phyloP scores from a whole-genome alignment of 129 eudicot species.

The Flaveria linearis region DNA sequence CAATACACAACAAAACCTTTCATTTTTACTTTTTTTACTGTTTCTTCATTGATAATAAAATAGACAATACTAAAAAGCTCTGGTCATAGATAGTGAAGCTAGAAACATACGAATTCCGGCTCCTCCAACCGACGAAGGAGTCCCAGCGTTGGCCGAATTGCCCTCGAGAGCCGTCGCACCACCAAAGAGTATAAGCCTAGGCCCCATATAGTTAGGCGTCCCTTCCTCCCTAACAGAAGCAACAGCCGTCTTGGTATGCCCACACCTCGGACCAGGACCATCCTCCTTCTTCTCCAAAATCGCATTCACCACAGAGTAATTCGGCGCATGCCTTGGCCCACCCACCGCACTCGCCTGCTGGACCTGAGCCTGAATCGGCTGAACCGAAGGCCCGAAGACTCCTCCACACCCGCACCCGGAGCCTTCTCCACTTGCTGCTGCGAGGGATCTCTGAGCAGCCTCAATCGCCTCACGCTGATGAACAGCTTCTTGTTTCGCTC shows the following conservation, averaged over 20 bases:
- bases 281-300: conserved; percentile 89
- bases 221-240: conserved; percentile 99
- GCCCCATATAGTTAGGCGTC: conserved; percentile 77
- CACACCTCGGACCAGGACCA: conserved; percentile 97
- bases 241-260: conserved; percentile 92
- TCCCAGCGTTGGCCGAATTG: conserved; percentile 78
- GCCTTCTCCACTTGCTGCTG: conserved; percentile 43
- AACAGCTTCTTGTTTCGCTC: too few relatives aligned
- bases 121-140: conserved; percentile 95
- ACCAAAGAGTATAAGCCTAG: conserved; percentile 88
- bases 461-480: too few relatives aligned
- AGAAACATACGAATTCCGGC: conserved; percentile 92
- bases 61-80: not conserved
- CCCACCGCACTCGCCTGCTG: conserved; percentile 46
- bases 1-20: conserved; percentile 5
- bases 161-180: conserved; percentile 99
- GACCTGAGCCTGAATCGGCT: conserved; percentile 36
- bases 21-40: not conserved
- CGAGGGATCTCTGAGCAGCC: too few relatives aligned
- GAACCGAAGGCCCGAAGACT: conserved; percentile 24
- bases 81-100: conserved; percentile 7
- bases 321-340: conserved; percentile 94
- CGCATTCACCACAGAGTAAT: conserved; percentile 81
- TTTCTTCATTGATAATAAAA: not conserved
- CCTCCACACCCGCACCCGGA: conserved; percentile 27